phyloP scores from a whole-genome alignment of 2,329 filamentous ascomycete genomes.

The Scytalidium sp. region DNA sequence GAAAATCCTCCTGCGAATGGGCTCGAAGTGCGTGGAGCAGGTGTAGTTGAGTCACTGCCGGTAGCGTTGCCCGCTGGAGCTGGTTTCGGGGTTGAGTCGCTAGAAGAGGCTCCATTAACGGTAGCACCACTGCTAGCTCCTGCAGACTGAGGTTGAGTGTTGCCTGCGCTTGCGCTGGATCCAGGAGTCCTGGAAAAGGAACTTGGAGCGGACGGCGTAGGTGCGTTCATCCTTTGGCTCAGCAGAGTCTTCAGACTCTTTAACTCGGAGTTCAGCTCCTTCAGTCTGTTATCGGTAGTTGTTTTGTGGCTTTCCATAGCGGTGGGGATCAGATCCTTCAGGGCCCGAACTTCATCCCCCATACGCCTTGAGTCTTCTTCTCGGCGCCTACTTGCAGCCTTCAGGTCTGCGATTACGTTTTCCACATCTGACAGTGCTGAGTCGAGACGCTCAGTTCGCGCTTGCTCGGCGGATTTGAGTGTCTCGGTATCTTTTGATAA shows the following conservation, averaged over 20 bases:
- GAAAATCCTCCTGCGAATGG: slow-evolving; percentile 48
- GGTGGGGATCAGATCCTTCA: slow-evolving; percentile 84
- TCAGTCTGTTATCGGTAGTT: slow-evolving; percentile 73
- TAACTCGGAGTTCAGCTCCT: slow-evolving; percentile 82
- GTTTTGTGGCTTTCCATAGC: slow-evolving; percentile 87
- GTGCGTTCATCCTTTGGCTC: slow-evolving; percentile 53
- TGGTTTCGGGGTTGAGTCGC: slow-evolving; percentile 23
- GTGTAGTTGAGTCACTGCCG: slow-evolving; percentile 29
- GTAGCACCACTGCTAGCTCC: slow-evolving; percentile 5
- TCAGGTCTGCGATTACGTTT: slow-evolving; percentile 75
- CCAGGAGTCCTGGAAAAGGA: slow-evolving; percentile 23
- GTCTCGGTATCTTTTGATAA: slow-evolving; percentile 84
- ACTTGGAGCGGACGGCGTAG: slow-evolving; percentile 15
- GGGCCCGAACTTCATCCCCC: slow-evolving; percentile 77
- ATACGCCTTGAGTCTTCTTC: slow-evolving; percentile 87
- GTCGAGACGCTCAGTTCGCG: slow-evolving; percentile 81
- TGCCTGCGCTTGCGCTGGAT: slow-evolving; percentile 8
- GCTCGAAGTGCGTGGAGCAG: slow-evolving; percentile 35
- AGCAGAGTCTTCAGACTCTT: slow-evolving; percentile 91
- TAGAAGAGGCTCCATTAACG: slow-evolving; percentile 13
- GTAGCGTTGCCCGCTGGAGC: slow-evolving; percentile 28
- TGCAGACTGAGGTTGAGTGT: slow-evolving; percentile 3
- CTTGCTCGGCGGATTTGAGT: slow-evolving; percentile 82
- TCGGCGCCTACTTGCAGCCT: slow-evolving; percentile 73
- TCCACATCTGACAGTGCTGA: slow-evolving; percentile 80